These are phyloP conservation scores for Niebla homalea DNA, from an alignment of 495 filamentous ascomycete species.

Conservation along the genomic window DNA sequence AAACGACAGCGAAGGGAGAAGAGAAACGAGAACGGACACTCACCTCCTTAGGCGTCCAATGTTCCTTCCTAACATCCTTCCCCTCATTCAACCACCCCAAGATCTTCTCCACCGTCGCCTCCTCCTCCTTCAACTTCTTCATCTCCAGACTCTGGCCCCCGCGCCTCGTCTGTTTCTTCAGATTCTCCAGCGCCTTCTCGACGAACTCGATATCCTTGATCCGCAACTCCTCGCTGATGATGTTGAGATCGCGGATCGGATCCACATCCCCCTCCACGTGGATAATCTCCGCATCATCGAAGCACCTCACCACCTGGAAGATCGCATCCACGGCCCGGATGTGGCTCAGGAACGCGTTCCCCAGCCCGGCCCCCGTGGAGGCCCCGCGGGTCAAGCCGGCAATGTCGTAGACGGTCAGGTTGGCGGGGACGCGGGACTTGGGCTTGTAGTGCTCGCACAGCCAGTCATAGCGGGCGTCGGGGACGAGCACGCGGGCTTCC, in stretches of 20 bases:
- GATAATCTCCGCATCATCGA: constrained; percentile 99
- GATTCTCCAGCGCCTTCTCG: constrained; percentile 79
- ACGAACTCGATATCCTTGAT: constrained; percentile 99
- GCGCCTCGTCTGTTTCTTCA: constrained; percentile 84
- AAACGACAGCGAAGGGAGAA: too few relatives aligned
- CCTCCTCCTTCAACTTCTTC: constrained; percentile 94
- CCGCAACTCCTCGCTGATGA: constrained; percentile 92
- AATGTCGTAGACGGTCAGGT: constrained; percentile 98
- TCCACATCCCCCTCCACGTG: constrained; percentile 99
- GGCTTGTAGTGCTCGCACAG: constrained; percentile 91
- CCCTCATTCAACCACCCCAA: constrained; percentile 68
- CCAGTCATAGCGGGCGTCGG: constrained; percentile 94
- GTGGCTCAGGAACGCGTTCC: constrained; percentile 96
- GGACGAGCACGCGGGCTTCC: constrained; percentile 94
- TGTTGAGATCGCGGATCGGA: constrained; percentile 81
- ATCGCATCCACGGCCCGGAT: constrained; percentile 99
- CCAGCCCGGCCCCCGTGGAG: constrained; percentile 92
- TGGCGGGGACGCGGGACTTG: constrained; percentile 89
- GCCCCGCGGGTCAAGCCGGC: constrained; percentile 93
- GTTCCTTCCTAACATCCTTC: constrained; percentile 82
- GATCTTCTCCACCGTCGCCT: constrained; percentile 82
- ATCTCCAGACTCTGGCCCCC: constrained; percentile 95
- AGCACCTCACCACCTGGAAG: constrained; percentile 97
- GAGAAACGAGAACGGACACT: constrained; percentile 21
- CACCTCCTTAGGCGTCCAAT: constrained; percentile 95